phyloP scores from a whole-genome alignment of 495 filamentous ascomycete genomes.

The Oleoguttula mirabilis region DNA sequence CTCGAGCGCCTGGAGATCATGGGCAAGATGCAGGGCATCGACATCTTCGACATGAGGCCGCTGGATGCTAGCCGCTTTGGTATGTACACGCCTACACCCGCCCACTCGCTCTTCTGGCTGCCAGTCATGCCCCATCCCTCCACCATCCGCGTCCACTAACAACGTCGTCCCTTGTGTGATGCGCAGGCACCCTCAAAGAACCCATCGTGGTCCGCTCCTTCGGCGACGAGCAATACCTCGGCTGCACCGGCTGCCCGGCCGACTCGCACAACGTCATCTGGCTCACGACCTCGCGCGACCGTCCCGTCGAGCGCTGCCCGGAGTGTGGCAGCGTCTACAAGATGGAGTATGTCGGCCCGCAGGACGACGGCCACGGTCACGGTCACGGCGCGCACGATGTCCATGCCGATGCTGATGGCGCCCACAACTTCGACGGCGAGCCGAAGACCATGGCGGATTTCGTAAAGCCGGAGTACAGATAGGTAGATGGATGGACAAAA shows the following conservation, averaged over 20 bases:
- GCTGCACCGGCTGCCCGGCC: conserved; percentile 86
- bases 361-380: conserved; percentile 38
- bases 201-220: conserved; percentile 80
- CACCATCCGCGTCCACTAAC: too few species aligned
- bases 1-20: conserved; percentile 96
- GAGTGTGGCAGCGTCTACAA: conserved; percentile 94
- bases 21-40: conserved; percentile 97
- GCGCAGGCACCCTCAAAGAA: conserved; percentile 76
- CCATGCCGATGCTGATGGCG: conserved; percentile 17
- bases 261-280: conserved; percentile 86
- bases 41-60: conserved; percentile 97
- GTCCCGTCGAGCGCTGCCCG: conserved; percentile 81
- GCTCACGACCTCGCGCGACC: conserved; percentile 77
- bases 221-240: conserved; percentile 91
- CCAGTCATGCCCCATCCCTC: background rate
- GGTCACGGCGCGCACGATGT: conserved; percentile 27
- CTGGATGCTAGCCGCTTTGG: conserved; percentile 81
- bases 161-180: background rate
- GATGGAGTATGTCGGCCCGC: conserved; percentile 87
- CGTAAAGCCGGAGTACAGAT: conserved; percentile 86
- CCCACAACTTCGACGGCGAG: conserved; percentile 46
- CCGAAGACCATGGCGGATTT: conserved; percentile 89
- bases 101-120: background rate
- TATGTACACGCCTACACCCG: conserved; percentile 29
- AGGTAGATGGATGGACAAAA: too few species aligned